Evolutionary conservation across 148 eudicot species (phyloP).

Genomic region (Chenopodium album): DNA sequence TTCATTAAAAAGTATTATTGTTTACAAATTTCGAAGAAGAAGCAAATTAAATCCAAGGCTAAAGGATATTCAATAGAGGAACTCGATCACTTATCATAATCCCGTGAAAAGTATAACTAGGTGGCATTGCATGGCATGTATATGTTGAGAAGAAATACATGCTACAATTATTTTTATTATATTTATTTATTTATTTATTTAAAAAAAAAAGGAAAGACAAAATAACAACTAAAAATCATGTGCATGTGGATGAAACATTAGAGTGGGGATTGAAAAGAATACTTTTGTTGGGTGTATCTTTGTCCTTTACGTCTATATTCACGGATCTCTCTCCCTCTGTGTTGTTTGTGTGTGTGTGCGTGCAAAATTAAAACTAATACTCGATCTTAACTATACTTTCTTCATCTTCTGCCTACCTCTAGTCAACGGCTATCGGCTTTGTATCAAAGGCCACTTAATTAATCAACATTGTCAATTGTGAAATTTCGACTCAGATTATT

Average conservation of each 20-base stretch:
- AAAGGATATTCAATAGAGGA: background rate
- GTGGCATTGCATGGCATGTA: background rate
- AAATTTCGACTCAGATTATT: no score
- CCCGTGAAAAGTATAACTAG: constrained; percentile 19
- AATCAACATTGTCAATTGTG: background rate
- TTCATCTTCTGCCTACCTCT: background rate
- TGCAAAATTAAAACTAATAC: background rate
- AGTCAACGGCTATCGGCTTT: constrained; percentile 2
- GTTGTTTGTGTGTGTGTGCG: background rate
- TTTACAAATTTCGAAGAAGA: background rate
- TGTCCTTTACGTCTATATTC: constrained; percentile 21
- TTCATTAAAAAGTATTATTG: no score
- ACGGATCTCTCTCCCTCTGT: constrained; percentile 23
- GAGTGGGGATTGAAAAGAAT: constrained; percentile 2
- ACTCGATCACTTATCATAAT: background rate
- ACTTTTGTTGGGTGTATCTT: constrained; percentile 11
- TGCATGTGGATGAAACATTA: constrained; percentile 1
- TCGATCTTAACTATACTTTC: background rate
- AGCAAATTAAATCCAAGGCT: background rate
- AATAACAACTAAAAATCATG: background rate
- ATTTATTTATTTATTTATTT: no score
- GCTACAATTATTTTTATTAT: no score
- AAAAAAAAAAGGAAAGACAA: background rate
- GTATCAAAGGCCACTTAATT: background rate
- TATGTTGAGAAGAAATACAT: background rate